Percentiles rank a stretch among this genome's conserved stretches.
phyloP scores from a whole-genome alignment of 202 grass and related monocot genomes.

The Carex arenaria region DNA sequence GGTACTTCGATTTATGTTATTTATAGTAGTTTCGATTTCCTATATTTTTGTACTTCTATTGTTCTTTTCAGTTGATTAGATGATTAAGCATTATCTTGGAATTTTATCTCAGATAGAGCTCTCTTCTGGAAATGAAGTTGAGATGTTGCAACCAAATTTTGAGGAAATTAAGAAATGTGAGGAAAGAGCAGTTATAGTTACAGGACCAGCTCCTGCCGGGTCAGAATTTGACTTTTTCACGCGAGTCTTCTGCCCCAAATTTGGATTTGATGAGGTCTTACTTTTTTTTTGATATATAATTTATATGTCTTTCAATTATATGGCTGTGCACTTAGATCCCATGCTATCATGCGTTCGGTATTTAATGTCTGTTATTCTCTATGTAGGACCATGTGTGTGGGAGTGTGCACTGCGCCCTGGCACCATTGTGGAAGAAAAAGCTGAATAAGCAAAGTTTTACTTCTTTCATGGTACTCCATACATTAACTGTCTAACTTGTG shows the following conservation, averaged over 20 bases:
- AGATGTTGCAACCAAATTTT: slow-evolving; percentile 38
- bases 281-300: not conserved
- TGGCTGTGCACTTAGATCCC: not conserved
- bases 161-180: slow-evolving; percentile 40
- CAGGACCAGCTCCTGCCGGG: slow-evolving; percentile 32
- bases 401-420: slow-evolving; percentile 63
- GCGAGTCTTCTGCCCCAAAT: slow-evolving; percentile 67
- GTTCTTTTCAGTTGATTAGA: not conserved
- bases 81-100: not conserved
- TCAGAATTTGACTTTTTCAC: slow-evolving; percentile 73
- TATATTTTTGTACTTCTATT: not conserved
- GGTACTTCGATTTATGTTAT: slow-evolving; percentile 32
- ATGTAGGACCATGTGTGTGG: slow-evolving; percentile 76
- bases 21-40: not conserved
- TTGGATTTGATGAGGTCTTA: slow-evolving; percentile 69
- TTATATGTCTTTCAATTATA: not conserved
- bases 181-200: slow-evolving; percentile 33
- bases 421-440: slow-evolving; percentile 67
- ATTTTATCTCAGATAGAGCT: slow-evolving; percentile 13
- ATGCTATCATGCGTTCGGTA: not conserved
- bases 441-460: slow-evolving; percentile 52
- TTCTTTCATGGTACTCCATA: slow-evolving; percentile 53
- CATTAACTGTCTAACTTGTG: not conserved
- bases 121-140: slow-evolving; percentile 38
- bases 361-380: not conserved